Evolutionary conservation across 805 yeast genomes (phyloP), one percentile per base, ranked within the genome.

Genomic region (Yamadazyma kitorensis): DNA sequence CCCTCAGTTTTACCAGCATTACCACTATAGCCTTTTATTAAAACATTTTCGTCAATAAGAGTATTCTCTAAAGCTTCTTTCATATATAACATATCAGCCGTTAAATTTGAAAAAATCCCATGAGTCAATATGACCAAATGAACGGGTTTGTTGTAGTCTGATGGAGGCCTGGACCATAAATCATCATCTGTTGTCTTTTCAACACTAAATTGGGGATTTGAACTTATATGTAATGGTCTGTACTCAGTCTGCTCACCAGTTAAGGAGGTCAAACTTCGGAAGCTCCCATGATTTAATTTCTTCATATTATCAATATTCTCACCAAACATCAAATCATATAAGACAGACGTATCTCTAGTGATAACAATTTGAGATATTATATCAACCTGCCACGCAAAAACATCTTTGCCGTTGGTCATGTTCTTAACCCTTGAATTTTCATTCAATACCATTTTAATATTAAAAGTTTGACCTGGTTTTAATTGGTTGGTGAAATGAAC

Each of bases 391-490:
- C 72, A 68, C 25, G 51, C 54, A 33, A 51, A 60, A 5, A 29
- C 27, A 9, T 36, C 31, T 21, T 32, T 33, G 4, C 17, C 28
- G 11, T n/a, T 18, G 5, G 22, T 7, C 5, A 19, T 20, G 14
- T 30, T 29, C 4, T 17, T 5, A 6, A 44, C 13, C 14, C 17
- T 13, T 9, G 78, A 70, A 41, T 72, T 68, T 3, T 57, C 55
- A 51, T 75, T 78, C 45, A 83, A 52, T 12, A 56, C 46, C 17
- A 86, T 59, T 37, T 63, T 64, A 2, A 78, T 80, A 37, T 74
- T 72, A 53, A 82, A 83, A 5, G 78, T 66, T 47, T 80, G 83
- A 16, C 83, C 86, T 0, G 95, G 93, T 43, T 79, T 80, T 14
- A 86, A 57, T 25, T 61, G 56, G 40, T 66, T 64, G 17, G 54